A percentile compares a stretch with the other conserved stretches of the same genome.
Evolutionary conservation across 75 land plant genomes (phyloP).

Genomic region (Larix kaempferi): DNA sequence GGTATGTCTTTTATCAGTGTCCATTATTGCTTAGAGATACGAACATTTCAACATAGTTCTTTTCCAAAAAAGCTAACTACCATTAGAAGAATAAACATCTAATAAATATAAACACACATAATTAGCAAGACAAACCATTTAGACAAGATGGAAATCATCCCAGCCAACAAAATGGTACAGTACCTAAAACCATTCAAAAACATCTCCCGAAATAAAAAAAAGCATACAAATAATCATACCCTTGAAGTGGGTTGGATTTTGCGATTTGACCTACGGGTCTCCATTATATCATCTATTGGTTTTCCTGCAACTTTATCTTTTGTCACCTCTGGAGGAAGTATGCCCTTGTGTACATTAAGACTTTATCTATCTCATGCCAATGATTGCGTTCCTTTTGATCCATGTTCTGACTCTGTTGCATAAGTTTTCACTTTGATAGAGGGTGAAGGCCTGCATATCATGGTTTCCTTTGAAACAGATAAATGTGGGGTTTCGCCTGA

Average conservation of each 20-base stretch:
- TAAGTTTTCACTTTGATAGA: conserved; percentile 11
- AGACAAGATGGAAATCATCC: not conserved
- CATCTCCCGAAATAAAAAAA: not conserved
- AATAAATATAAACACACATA: no score
- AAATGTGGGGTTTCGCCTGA: conserved; percentile 10
- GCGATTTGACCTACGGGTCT: conserved; percentile 69
- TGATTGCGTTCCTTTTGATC: conserved; percentile 30
- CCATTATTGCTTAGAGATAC: no score
- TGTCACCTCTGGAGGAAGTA: conserved; percentile 8
- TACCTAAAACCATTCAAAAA: not conserved
- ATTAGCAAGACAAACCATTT: not conserved
- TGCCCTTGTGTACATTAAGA: conserved; percentile 22
- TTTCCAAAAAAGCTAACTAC: no score
- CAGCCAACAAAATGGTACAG: not conserved
- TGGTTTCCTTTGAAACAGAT: conserved; percentile 14
- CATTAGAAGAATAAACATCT: no score
- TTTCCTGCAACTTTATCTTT: conserved; percentile 20
- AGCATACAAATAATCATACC: conserved; percentile 27
- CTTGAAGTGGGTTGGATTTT: conserved; percentile 82
- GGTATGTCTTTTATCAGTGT: no score
- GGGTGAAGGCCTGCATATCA: conserved; percentile 4
- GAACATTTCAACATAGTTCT: no score
- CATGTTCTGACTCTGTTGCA: conserved; percentile 13
- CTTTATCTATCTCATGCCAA: conserved; percentile 17
- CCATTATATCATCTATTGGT: conserved; percentile 27